Evolutionary conservation across 2,329 filamentous ascomycete genomes (phyloP).

Genomic region (Lecanicillium sp.): DNA sequence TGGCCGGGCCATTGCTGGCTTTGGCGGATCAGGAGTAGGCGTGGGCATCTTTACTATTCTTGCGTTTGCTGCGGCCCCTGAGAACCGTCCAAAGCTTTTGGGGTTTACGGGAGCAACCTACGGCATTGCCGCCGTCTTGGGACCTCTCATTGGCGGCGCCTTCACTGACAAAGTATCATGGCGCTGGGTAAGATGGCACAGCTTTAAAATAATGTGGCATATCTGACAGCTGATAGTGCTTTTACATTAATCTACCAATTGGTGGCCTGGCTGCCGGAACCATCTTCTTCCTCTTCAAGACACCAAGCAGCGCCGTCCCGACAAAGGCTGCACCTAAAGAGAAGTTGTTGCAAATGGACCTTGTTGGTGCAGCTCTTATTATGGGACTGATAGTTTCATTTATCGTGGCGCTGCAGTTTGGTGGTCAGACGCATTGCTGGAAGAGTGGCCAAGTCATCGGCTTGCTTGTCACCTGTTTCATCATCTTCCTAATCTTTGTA

Average conservation of each 20-base stretch:
- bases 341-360: slow-evolving; percentile 29
- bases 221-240: too few species aligned
- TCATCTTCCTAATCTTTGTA: slow-evolving; percentile 20
- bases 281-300: slow-evolving; percentile 22
- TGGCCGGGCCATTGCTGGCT: slow-evolving; percentile 34
- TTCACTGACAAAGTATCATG: slow-evolving; percentile 17
- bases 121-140: slow-evolving; percentile 18
- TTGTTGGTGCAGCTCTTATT: slow-evolving; percentile 19
- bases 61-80: slow-evolving; percentile 21
- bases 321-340: slow-evolving; percentile 21
- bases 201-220: too few species aligned
- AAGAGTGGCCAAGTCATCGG: slow-evolving; percentile 24
- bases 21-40: slow-evolving; percentile 33
- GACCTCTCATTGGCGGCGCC: slow-evolving; percentile 19
- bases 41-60: slow-evolving; percentile 34
- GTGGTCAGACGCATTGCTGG: slow-evolving; percentile 30
- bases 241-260: slow-evolving; percentile 20
- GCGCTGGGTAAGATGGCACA: too few species aligned
- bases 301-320: slow-evolving; percentile 22
- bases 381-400: slow-evolving; percentile 30
- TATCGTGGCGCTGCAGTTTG: slow-evolving; percentile 37
- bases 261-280: slow-evolving; percentile 12
- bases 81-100: slow-evolving; percentile 15
- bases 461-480: slow-evolving; percentile 24
- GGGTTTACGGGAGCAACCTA: slow-evolving; percentile 18